Conservation (phyloP, 2,329 filamentous ascomycete species). For the Colletotrichum cordylinicola region DNA sequence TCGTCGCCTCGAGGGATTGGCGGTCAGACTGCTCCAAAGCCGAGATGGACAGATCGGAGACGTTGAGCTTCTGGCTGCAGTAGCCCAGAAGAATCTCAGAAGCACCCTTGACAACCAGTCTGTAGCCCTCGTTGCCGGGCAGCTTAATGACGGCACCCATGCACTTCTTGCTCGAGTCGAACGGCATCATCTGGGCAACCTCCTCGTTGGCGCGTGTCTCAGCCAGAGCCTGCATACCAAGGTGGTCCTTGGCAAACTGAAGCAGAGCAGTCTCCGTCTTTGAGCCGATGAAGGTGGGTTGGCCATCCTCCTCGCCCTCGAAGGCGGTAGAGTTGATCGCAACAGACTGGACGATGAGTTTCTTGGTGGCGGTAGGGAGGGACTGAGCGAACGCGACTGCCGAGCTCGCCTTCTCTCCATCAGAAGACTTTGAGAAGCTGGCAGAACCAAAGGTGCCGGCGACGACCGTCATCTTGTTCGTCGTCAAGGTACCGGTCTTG, state of each 20-base stretch:
- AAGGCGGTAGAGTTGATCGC: slow-evolving; percentile 66
- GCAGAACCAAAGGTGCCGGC: slow-evolving; percentile 66
- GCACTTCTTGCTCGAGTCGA: slow-evolving; percentile 60
- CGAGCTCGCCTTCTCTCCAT: slow-evolving; percentile 29
- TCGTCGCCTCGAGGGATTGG: slow-evolving; percentile 57
- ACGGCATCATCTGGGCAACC: slow-evolving; percentile 57
- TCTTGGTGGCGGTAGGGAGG: slow-evolving; percentile 31
- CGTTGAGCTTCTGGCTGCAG: slow-evolving; percentile 44
- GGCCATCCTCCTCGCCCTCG: slow-evolving; percentile 52
- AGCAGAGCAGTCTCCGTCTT: slow-evolving; percentile 64
- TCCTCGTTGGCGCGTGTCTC: slow-evolving; percentile 52
- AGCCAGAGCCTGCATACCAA: slow-evolving; percentile 53
- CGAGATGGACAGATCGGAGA: slow-evolving; percentile 60
- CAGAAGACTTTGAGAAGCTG: slow-evolving; percentile 36
- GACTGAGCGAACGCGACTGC: slow-evolving; percentile 24
- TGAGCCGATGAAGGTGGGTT: slow-evolving; percentile 56
- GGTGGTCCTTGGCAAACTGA: slow-evolving; percentile 52
- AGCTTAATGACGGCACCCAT: slow-evolving; percentile 62
- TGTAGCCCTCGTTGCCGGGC: slow-evolving; percentile 45
- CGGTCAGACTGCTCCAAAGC: slow-evolving; percentile 45
- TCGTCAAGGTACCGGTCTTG: slow-evolving; percentile 69
- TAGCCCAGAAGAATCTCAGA: slow-evolving; percentile 59
- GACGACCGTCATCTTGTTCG: slow-evolving; percentile 79
- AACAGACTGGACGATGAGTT: slow-evolving; percentile 46
- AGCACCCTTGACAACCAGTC: slow-evolving; percentile 60